Evolutionary conservation across 192 early-diverging fungal species (phyloP), one percentile per base, ranked within the genome.

Genomic region (Chytriomyces hyalinus): DNA sequence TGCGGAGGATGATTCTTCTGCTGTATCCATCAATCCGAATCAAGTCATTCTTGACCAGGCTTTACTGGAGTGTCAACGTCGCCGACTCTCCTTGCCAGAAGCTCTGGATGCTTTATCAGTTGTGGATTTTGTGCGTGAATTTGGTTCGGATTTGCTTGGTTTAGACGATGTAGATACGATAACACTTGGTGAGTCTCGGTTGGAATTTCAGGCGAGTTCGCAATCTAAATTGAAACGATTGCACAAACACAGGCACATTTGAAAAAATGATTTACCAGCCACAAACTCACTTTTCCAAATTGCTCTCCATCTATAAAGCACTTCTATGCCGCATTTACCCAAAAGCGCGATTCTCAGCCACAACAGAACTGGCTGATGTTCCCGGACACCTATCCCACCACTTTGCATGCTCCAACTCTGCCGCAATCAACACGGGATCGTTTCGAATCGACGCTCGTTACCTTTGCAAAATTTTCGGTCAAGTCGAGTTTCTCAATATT

Each of bases 381-480:
- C 74, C 65, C n/a, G 62, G 49, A 15, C 64, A 67, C 47, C 71
- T 73, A 3, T 60, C 71, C 20, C 71, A 73, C 46, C 71, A 73
- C 71, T 73, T 73, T 73, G 71, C 71, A 36, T 73, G 71, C 71
- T 62, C 64, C 49, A 46, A 67, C 48, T 57, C 74, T 6, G 74
- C 62, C n/a, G 46, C 64, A 6, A 76, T 48, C 7, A 59, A 13
- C 43, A 11, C 44, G 48, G 74, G 65, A 4, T 47, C 64, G 1
- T 65, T 67, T 46, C n/a, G 43, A 17, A 67, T 67, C 22, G 74
- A 65, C 48, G 74, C 62, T 15, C 65, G 64, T 15, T 53, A 76
- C 49, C 51, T 76, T 11, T 76, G 62, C 64, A 53, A 67, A 51
- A n/a, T 76, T 6, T 65, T 67, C 65, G 43, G 50, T 36, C 64